phyloP scores from a whole-genome alignment of 2,329 filamentous ascomycete genomes.

The Talaromyces sp. region DNA sequence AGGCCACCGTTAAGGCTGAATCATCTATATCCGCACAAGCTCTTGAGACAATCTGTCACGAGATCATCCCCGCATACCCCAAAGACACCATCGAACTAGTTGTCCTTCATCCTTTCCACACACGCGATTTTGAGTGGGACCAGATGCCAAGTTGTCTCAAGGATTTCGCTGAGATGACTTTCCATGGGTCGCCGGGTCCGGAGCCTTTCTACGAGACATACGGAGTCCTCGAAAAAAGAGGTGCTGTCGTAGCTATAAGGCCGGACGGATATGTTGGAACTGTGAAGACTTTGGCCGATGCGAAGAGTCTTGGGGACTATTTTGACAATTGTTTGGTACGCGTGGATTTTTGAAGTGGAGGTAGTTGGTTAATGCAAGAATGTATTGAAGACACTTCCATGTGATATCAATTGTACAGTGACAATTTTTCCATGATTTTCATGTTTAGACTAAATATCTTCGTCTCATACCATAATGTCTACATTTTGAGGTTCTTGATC shows the following conservation, averaged over 20 bases:
- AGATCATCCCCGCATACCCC: slow-evolving; percentile 28
- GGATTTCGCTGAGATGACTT: slow-evolving; percentile 34
- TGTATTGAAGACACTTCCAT: not conserved
- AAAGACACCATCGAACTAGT: slow-evolving; percentile 32
- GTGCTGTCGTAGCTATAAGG: slow-evolving; percentile 35
- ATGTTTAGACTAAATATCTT: too few species aligned
- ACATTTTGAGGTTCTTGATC: too few species aligned
- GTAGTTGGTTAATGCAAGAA: not conserved
- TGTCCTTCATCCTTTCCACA: slow-evolving; percentile 32
- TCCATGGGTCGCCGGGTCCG: slow-evolving; percentile 32
- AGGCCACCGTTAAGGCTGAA: slow-evolving; percentile 20
- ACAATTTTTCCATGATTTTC: too few species aligned
- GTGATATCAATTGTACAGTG: not conserved
- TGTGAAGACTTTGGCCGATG: not conserved
- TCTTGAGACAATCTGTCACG: slow-evolving; percentile 20
- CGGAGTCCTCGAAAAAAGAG: slow-evolving; percentile 31
- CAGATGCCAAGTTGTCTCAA: slow-evolving; percentile 33
- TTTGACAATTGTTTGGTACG: slow-evolving; percentile 6
- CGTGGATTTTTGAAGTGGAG: not conserved
- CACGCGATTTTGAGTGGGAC: slow-evolving; percentile 32
- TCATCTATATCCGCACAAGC: not conserved
- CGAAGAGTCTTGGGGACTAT: not conserved
- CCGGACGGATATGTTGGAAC: slow-evolving; percentile 40
- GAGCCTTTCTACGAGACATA: slow-evolving; percentile 38
- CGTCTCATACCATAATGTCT: too few species aligned